Base-by-base conservation (phyloP, 1,139 yeast species). In the Zygosaccharomyces sapae region DNA sequence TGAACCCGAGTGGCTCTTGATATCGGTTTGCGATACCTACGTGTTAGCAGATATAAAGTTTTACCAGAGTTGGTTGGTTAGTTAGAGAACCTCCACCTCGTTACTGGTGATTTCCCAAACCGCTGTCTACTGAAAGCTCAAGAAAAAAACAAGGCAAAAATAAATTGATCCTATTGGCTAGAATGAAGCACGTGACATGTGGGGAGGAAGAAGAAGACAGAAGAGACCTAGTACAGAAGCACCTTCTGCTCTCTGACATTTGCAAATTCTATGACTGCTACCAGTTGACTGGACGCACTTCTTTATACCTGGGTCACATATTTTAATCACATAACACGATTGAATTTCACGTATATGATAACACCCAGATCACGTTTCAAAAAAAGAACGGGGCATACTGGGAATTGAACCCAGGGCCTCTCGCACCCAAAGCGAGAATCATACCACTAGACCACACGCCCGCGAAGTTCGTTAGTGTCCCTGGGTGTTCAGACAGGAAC, bases 331-430 rank as follows among this genome's bases (percentile, higher is more conserved):
- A 20, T 20, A 3, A 20, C 22, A 20, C 22, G 5, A 20, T 20
- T 20, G 22, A 4, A 4, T 4, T 20, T 20, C 22, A 3, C 5
- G 22, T 4, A 20, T 20, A 20, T 20, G 5, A 20, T 4, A 20
- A 20, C 22, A 20, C 5, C 5, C 22, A 20, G 22, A 20, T 20
- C 22, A 20, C 22, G 5, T 20, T 20, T 4, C 22, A 20, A 20
- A 20, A 22, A 22, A 22, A 19, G 22, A 19, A 22, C 24, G 59
- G 59, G 59, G 59, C 59, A 57, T 55, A 57, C 59, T 53, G 59
- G 59, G 59, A 55, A 55, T 55, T 55, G 59, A 55, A 55, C 59
- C 59, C 59, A 53, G 59, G 59, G 59, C 59, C 59, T 55, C 59
- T 55, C 59, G 56, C 59, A 55, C 59, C 59, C 59, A 55, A 55